Percentiles rank a stretch among this genome's conserved stretches.
Conservation (phyloP, 441 rosid species). For the Pelargonium citronellum region DNA sequence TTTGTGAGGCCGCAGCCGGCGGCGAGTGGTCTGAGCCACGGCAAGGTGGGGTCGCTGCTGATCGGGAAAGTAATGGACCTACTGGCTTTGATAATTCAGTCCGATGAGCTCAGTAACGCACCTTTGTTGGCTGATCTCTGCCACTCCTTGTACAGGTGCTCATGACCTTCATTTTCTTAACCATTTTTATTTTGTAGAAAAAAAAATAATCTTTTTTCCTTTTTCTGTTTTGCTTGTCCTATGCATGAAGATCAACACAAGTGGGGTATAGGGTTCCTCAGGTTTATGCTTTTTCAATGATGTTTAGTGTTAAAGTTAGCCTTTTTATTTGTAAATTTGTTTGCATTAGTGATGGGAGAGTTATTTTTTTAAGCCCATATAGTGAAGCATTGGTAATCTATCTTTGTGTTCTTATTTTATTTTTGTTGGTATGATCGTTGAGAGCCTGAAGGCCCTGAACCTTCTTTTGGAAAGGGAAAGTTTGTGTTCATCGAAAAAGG, state of each 20-base stretch:
- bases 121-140: neutral
- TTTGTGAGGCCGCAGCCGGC: neutral
- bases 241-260: neutral
- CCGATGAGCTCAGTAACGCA: neutral
- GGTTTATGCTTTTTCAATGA: too few relatives aligned
- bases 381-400: neutral
- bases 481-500: neutral
- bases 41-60: neutral
- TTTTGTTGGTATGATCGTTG: neutral
- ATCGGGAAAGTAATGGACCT: neutral
- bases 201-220: too few relatives aligned
- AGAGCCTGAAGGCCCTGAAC: neutral
- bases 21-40: neutral
- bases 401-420: neutral
- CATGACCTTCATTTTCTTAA: too few relatives aligned
- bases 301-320: too few relatives aligned
- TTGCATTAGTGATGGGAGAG: too few relatives aligned
- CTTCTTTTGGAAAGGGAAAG: neutral
- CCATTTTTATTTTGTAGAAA: neutral
- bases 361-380: neutral
- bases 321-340: too few relatives aligned
- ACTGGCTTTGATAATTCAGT: neutral
- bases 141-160: conserved; percentile 2
- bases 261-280: too few relatives aligned
- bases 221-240: neutral